phyloP scores from a whole-genome alignment of 1,284 basidiomycete species.

The Microbotryomycetes sp. region DNA sequence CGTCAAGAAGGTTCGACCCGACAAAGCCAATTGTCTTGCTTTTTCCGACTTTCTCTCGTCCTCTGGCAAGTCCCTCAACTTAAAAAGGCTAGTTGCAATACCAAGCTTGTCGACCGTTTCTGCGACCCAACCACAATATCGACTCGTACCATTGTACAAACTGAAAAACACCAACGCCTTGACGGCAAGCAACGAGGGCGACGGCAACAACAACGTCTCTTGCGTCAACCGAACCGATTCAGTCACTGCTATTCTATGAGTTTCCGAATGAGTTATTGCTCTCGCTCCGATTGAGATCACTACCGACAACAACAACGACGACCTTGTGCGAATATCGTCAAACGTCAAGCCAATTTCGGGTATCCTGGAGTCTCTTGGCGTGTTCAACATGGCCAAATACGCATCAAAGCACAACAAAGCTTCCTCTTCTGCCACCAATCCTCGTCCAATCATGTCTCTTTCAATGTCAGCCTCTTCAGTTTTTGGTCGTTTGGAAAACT shows the following conservation, averaged over 20 bases:
- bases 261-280: neutral
- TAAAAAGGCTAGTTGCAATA: neutral
- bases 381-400: neutral
- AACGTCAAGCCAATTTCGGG: neutral
- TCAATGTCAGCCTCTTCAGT: neutral
- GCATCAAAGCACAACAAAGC: neutral
- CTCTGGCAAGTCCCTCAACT: neutral
- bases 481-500: neutral
- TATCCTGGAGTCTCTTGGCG: neutral
- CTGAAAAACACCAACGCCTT: neutral
- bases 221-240: neutral
- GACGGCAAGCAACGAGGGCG: neutral
- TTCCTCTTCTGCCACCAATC: neutral
- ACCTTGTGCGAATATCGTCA: neutral
- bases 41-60: neutral
- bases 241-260: neutral
- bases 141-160: neutral
- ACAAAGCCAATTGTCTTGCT: neutral
- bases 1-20: neutral
- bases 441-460: neutral
- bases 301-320: neutral
- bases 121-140: neutral
- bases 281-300: slow-evolving; percentile 1
- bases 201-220: neutral
- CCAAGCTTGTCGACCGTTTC: neutral